Percentiles rank a stretch among this genome's conserved stretches.
Evolutionary conservation across 257 asterid genomes (phyloP).

Genomic region (Fraxinus cuspidata): DNA sequence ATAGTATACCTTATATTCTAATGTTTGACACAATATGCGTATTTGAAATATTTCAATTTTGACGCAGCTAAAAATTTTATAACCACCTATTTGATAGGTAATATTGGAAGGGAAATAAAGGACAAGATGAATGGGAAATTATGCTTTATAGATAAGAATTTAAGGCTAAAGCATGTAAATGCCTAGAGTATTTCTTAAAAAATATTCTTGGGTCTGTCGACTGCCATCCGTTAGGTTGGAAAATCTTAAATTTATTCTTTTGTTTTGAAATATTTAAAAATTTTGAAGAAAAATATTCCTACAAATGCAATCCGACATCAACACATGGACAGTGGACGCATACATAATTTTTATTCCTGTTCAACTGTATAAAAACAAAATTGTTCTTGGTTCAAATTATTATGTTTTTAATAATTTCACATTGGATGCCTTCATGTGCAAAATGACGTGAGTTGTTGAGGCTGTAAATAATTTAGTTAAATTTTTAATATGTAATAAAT

Average conservation of each 20-base stretch:
- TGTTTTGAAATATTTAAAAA: background rate
- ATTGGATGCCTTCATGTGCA: background rate
- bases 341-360: background rate
- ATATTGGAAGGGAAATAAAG: background rate
- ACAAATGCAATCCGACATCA: constrained; percentile 27
- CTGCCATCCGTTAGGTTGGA: constrained; percentile 5
- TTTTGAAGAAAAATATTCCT: constrained; percentile 14
- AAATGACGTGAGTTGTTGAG: background rate
- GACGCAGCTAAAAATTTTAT: background rate
- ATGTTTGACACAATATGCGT: background rate
- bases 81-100: background rate
- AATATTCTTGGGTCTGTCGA: constrained; percentile 17
- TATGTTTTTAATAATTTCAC: background rate
- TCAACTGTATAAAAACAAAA: constrained; percentile 10
- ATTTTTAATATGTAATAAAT: background rate
- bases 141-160: constrained; percentile 31
- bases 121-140: background rate
- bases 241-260: background rate
- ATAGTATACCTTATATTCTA: no score
- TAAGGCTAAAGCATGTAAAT: constrained; percentile 28
- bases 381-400: constrained; percentile 20
- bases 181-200: constrained; percentile 19
- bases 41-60: background rate
- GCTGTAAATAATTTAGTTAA: background rate
- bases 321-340: constrained; percentile 55